Evolutionary conservation across 805 yeast genomes (phyloP), one percentile per base, ranked within the genome.

Genomic region (Barnettozyma pratensis): DNA sequence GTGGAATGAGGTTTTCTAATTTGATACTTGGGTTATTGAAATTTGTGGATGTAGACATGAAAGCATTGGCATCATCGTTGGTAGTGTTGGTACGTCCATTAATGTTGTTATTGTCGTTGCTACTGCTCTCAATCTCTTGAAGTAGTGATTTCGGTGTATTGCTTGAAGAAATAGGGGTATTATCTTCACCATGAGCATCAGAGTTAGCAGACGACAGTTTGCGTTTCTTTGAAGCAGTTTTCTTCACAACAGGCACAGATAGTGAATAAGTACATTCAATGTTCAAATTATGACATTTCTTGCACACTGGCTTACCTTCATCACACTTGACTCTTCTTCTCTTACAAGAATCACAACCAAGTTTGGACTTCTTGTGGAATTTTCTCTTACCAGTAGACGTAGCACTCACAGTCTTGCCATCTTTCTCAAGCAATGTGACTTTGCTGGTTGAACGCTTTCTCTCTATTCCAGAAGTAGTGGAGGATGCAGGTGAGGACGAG

Each of bases 251-350:
- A 7, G 10, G 31, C 6, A 9, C 36, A 48, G 59, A 39, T n/a
- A 62, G 58, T 1, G 71, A 56, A 49, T 86, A 90, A 3, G 84
- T 76, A 67, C 98, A 91, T 29, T 78, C 83, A 35, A 91, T 72
- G 26, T 86, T 84, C 81, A 91, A 79, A 52, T 89, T 83, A 43
- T 72, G 67, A 67, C 98, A 91, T 67, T 89, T 89, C 26, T 71
- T 70, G 65, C 98, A 91, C 7, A 71, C 63, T 1, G 97, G 97
- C 51, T 81, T 85, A 1, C 71, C 70, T 65, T 92, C 97, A 63
- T 91, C 97, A 72, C 98, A 91, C 63, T 91, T 91, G 38, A 92
- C 97, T 45, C 97, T 73, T 58, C 98, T 77, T 54, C 80, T 77
- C 62, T 91, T 91, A 68, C 98, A 91, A 3, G 95, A 87, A 37